A percentile compares a stretch with the other conserved stretches of the same genome.
Conservation (phyloP, 192 early-diverging fungal species). For the Jimgerdemannia lactiflua region DNA sequence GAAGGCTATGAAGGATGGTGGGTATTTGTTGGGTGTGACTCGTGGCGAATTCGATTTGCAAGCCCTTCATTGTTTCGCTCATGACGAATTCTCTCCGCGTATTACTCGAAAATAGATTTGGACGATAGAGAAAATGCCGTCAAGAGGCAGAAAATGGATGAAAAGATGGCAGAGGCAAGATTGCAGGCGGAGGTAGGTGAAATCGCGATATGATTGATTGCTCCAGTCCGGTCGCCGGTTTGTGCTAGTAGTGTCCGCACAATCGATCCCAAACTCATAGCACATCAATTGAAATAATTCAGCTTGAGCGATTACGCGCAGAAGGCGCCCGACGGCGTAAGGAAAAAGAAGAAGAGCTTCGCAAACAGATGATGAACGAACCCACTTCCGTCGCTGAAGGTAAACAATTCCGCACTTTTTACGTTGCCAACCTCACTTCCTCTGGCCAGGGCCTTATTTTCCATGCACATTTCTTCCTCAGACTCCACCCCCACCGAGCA, state of each 20-base stretch:
- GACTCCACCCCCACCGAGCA: constrained; percentile 8
- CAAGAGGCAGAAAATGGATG: constrained; percentile 39
- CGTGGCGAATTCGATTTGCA: too few relatives aligned
- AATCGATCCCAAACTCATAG: too few relatives aligned
- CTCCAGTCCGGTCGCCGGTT: too few relatives aligned
- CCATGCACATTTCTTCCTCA: background rate
- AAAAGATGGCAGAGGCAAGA: constrained; percentile 32
- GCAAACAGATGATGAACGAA: background rate
- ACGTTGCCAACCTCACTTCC: background rate
- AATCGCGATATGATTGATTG: background rate
- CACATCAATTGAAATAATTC: too few relatives aligned
- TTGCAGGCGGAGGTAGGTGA: constrained; percentile 19
- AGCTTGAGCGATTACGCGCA: constrained; percentile 32
- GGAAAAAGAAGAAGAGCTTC: constrained; percentile 22
- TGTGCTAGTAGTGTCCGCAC: too few relatives aligned
- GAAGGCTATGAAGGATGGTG: constrained; percentile 39
- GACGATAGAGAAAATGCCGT: constrained; percentile 41
- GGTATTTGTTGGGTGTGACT: background rate
- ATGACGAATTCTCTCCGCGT: too few relatives aligned
- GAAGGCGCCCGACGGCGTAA: constrained; percentile 23
- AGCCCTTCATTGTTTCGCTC: too few relatives aligned
- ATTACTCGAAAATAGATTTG: constrained; percentile 2
- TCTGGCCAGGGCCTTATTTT: background rate
- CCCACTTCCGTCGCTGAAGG: background rate
- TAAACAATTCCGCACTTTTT: background rate